Base-by-base conservation (phyloP, 768 basidiomycete genomes). In the Suillus discolor region DNA sequence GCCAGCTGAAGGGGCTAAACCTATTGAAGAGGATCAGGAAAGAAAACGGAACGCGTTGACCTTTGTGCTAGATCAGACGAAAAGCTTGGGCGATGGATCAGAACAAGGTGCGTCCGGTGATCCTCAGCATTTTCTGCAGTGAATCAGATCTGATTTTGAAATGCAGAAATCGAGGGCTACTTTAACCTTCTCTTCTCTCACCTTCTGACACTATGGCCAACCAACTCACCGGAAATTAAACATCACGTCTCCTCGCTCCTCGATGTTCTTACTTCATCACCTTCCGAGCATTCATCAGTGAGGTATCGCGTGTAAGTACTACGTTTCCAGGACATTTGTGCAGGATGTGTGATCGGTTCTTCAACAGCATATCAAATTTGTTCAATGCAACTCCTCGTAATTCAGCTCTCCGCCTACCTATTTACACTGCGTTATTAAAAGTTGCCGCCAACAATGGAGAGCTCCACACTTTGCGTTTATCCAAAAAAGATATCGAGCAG, bases 161-260 rank as follows among this genome's bases (percentile, higher is more conserved):
- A 38, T 38, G 28, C 74, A 92, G 90, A 95, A 79, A 87, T 88
- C 68, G 92, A 94, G 79, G 93, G 93, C 23, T 94, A 94, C 77
- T 94, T 93, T 83, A 94, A 94, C 76, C 83, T 94, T 41, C 74
- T 94, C 51, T 90, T 86, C 71, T 85, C 92, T 3, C 91, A 94
- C 78, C 73, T 93, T 45, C 83, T 91, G 68, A 76, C 83, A 12
- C 78, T 91, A 31, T 89, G 86, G 77, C 77, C 86, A 8, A 66
- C 78, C 57, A 83, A 86, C 64, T 83, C 87, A 6, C 73, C 84
- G 20, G 87, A 89, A 74, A 81, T 81, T n/a, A 85, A 80, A 71
- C 74, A 81, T 62, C 83, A 84, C 69, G 71, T 89, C 53, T 72
- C 76, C 18, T 72, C 78, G 36, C 79, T 93, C 57, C 76, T 90